Percentiles rank a stretch among this genome's conserved stretches.
Conservation (phyloP, 768 basidiomycete genomes). For the Hortiboletus campestris region DNA sequence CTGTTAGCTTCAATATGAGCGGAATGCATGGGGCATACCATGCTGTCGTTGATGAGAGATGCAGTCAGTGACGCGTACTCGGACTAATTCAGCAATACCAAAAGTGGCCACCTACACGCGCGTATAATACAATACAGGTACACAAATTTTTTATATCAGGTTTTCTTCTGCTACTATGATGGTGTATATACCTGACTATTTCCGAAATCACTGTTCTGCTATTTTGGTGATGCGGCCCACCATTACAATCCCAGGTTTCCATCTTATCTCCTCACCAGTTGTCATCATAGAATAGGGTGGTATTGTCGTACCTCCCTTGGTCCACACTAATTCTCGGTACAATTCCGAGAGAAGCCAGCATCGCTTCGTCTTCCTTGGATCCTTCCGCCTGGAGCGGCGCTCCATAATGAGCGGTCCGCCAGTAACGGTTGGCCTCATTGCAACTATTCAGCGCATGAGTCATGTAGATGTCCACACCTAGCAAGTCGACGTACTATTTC, state of each 20-base stretch:
- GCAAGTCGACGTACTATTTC: not conserved
- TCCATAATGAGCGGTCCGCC: not conserved
- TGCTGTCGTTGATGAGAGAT: constrained; percentile 34
- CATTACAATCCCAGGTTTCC: too few relatives aligned
- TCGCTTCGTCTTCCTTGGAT: not conserved
- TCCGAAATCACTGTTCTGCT: too few relatives aligned
- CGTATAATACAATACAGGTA: too few relatives aligned
- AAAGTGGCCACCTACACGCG: too few relatives aligned
- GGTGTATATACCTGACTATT: too few relatives aligned
- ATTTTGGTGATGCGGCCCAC: too few relatives aligned
- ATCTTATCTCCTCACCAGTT: too few relatives aligned
- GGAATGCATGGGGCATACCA: constrained; percentile 39
- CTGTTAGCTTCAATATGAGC: not conserved
- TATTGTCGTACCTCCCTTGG: too few relatives aligned
- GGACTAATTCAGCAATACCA: too few relatives aligned
- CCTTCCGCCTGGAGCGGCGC: not conserved
- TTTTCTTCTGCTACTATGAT: too few relatives aligned
- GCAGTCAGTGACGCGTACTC: constrained; percentile 24
- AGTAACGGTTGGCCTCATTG: not conserved
- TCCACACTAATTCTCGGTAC: not conserved
- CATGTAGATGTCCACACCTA: not conserved
- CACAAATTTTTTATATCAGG: too few relatives aligned
- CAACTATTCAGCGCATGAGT: not conserved
- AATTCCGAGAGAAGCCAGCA: not conserved
- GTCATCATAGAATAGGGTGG: too few relatives aligned